A percentile compares a stretch with the other conserved stretches of the same genome.
phyloP scores from a whole-genome alignment of 164 flowering plant genomes.

The Berberis vulgaris region DNA sequence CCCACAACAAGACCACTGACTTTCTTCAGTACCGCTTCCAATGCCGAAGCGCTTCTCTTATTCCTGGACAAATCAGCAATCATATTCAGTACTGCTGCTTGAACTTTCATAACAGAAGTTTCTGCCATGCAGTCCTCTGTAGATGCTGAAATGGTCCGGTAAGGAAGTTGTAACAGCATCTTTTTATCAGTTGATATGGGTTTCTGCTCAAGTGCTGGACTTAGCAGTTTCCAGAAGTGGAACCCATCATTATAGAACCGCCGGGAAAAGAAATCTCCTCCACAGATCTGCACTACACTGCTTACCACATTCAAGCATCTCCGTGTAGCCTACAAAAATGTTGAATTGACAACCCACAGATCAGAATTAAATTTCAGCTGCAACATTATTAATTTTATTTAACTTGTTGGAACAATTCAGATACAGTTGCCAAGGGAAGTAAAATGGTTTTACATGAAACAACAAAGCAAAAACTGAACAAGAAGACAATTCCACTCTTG shows the following conservation, averaged over 20 bases:
- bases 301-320: conserved; percentile 62
- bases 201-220: conserved; percentile 42
- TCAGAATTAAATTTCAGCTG: neutral
- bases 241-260: conserved; percentile 73
- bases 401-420: neutral
- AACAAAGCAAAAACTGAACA: no score
- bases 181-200: conserved; percentile 31
- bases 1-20: conserved; percentile 82
- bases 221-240: conserved; percentile 80
- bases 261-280: conserved; percentile 93
- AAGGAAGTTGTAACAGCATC: conserved; percentile 61
- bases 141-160: conserved; percentile 33
- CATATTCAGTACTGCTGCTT: conserved; percentile 77
- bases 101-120: conserved; percentile 65
- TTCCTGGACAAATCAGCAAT: conserved; percentile 59
- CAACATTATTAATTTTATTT: no score
- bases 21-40: conserved; percentile 69
- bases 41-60: conserved; percentile 62
- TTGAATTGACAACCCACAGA: neutral
- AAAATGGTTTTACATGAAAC: no score
- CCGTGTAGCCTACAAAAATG: conserved; percentile 43
- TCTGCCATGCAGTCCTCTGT: conserved; percentile 56
- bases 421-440: no score
- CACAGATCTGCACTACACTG: conserved; percentile 54
- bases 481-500: no score